These are phyloP conservation scores for Salix caprea DNA, from an alignment of 345 rosid species.

Conservation along the genomic window DNA sequence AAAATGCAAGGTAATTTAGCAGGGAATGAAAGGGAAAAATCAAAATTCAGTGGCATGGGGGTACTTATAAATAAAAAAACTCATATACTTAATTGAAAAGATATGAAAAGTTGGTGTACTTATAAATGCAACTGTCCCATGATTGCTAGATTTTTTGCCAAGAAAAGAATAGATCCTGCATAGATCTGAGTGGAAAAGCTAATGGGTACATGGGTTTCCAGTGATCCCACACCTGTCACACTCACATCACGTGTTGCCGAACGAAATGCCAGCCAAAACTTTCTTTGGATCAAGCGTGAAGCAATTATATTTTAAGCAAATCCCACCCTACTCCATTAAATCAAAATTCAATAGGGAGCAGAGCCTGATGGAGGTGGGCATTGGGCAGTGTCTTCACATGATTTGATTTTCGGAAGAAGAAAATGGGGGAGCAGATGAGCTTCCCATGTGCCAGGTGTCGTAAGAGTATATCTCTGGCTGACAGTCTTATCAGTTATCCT, in stretches of 20 bases:
- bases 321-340: no score
- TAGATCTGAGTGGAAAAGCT: slow-evolving; percentile 3
- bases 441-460: not conserved
- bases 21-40: no score
- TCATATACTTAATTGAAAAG: no score
- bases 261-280: not conserved
- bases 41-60: no score
- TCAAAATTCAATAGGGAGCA: no score
- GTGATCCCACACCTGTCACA: not conserved
- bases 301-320: not conserved
- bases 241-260: not conserved
- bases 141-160: not conserved
- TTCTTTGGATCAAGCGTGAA: not conserved
- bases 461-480: not conserved
- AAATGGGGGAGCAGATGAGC: not conserved
- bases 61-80: no score
- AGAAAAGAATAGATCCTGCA: slow-evolving; percentile 3
- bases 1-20: no score
- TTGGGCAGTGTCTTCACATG: not conserved
- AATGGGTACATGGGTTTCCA: not conserved
- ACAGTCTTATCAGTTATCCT: not conserved
- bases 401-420: not conserved
- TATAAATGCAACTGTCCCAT: no score
- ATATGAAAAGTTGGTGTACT: no score
- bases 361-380: no score